Conservation (phyloP, 371 early-diverging fungal species). For the Actinomucor elegans region DNA sequence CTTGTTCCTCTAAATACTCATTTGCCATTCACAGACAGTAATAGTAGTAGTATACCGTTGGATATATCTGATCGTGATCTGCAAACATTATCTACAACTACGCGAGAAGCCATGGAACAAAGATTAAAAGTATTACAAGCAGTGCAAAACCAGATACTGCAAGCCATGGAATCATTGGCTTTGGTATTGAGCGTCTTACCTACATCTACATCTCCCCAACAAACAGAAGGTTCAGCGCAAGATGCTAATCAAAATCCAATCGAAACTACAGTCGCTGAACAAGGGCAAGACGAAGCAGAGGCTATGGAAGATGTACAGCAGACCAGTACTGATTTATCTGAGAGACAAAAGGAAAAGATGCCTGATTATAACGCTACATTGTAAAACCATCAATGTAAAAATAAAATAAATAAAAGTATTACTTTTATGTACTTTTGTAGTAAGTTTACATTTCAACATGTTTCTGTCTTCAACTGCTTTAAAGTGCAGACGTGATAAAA, state of each 20-base stretch:
- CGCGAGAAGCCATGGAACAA: slow-evolving; percentile 59
- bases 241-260: neutral
- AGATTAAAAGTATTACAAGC: slow-evolving; percentile 58
- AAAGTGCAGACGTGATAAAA: no score
- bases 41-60: no score
- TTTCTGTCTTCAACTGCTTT: no score
- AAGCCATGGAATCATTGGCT: slow-evolving; percentile 57
- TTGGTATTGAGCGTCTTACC: slow-evolving; percentile 55
- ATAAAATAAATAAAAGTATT: no score
- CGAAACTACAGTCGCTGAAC: neutral
- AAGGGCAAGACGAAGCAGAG: neutral
- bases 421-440: no score
- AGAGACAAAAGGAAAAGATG: slow-evolving; percentile 14
- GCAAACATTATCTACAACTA: slow-evolving; percentile 46
- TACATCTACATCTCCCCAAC: neutral
- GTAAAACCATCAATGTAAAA: no score
- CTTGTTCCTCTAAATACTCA: slow-evolving; percentile 22
- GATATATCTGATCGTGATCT: slow-evolving; percentile 62
- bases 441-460: no score
- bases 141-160: slow-evolving; percentile 65
- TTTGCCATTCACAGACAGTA: neutral
- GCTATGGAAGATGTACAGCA: neutral
- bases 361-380: slow-evolving; percentile 7
- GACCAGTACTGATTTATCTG: slow-evolving; percentile 3
- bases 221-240: neutral